Evolutionary conservation across 2,329 filamentous ascomycete genomes (phyloP).

Genomic region (Alternaria sp.): DNA sequence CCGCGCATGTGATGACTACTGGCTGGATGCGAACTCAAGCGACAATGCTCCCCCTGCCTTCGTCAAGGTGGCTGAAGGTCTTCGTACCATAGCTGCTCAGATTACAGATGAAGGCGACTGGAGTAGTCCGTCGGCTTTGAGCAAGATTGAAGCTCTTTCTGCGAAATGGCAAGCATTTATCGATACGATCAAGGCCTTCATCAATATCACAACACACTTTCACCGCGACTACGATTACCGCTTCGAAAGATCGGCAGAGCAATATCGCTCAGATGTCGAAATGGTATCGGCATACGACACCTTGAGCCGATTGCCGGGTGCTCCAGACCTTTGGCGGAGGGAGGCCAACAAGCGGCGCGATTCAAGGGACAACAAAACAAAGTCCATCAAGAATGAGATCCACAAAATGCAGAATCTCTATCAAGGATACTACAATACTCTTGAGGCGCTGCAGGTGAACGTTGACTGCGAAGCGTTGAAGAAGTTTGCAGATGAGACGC

Average conservation of each 20-base stretch:
- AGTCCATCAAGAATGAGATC: not conserved
- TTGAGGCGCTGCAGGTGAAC: not conserved
- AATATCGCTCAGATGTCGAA: not conserved
- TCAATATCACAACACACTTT: not conserved
- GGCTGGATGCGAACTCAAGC: not conserved
- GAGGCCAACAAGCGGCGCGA: slow-evolving; percentile 1
- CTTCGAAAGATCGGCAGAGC: not conserved
- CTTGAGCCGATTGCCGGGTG: not conserved
- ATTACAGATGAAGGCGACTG: not conserved
- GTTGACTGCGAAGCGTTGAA: not conserved
- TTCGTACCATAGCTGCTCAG: not conserved
- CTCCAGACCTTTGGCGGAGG: not conserved
- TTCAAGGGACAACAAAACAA: not conserved
- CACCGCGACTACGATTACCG: not conserved
- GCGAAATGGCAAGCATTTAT: not conserved
- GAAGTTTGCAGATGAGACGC: not conserved
- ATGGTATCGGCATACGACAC: not conserved
- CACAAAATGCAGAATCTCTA: not conserved
- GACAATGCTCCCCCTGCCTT: not conserved
- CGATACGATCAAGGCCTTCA: not conserved
- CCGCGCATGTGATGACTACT: not conserved
- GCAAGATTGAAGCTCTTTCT: not conserved
- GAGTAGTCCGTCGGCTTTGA: not conserved
- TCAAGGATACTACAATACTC: not conserved
- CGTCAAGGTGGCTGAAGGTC: not conserved